Base-by-base conservation (phyloP, 768 basidiomycete species). In the Cyathus striatus region DNA sequence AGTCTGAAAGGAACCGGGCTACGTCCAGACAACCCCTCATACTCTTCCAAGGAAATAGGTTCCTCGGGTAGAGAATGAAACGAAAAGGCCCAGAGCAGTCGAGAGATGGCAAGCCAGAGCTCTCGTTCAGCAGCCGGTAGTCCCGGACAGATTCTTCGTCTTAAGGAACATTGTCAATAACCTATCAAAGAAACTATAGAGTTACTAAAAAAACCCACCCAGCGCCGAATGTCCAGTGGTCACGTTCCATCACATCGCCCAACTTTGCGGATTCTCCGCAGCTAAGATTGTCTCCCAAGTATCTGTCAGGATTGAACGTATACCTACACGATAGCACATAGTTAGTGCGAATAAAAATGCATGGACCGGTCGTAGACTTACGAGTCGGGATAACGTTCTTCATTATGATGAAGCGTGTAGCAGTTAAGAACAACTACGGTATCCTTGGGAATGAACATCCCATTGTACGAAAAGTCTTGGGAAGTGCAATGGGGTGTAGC, bases 221-320 rank as follows among this genome's bases (percentile, higher is more conserved):
- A 0, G 60, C 70, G 4, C 73, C 73, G 43, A 71, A 75, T 43
- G 63, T 61, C 73, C 73, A 75, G 43, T 75, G 70, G 49, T 75
- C 72, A 23, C 72, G 65, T 38, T 73, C 57, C 48, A 59, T 60
- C 10, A 66, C 57, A 43, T 73, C 56, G 1, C 61, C 42, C 14
- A 66, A 52, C 26, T 70, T 69, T 12, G 70, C 65, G 4, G 70
- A 72, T 43, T 75, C 71, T 1, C 63, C 58, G 24, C 59, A 62
- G 21, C 53, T 51, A 16, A 58, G 53, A 1, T 43, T 44, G 46
- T 75, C 69, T 13, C 55, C 55, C 23, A 75, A 40, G 50, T 68
- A 75, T 7, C 72, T 60, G 16, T 73, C 70, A n/a, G 72, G 72
- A 49, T 68, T 23, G 23, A 52, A 25, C 17, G 35, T 36, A 18